Evolutionary conservation across 2,329 filamentous ascomycete species (phyloP).

Genomic region (Sporothrix schenckii): DNA sequence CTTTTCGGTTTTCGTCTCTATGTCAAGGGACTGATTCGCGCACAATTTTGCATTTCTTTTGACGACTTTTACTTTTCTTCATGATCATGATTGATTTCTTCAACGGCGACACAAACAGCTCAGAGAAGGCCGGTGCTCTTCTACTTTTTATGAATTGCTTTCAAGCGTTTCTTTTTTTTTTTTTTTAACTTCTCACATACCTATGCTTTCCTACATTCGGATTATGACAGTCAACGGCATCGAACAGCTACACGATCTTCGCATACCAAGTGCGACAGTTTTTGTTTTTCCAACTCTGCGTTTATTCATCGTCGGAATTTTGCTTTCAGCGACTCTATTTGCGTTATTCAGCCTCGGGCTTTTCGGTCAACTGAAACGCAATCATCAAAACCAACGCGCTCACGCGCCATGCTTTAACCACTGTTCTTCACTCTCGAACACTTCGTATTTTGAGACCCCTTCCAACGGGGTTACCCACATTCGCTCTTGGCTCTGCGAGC

Average conservation of each 20-base stretch:
- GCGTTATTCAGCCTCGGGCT: no score
- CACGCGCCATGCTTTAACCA: conserved; percentile 24
- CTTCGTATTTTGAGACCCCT: not conserved
- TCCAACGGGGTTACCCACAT: conserved; percentile 20
- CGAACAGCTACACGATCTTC: conserved; percentile 31
- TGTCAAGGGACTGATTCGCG: not conserved
- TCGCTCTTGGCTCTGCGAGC: conserved; percentile 25
- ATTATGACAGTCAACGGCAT: conserved; percentile 31
- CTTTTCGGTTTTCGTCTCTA: not conserved
- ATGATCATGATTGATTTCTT: conserved; percentile 28
- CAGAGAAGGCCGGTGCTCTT: conserved; percentile 14
- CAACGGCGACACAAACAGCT: conserved; percentile 22
- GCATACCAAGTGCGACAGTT: conserved; percentile 24
- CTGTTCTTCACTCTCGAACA: conserved; percentile 9
- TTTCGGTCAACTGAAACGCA: conserved; percentile 10
- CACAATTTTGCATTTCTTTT: conserved; percentile 34
- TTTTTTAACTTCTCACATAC: not conserved
- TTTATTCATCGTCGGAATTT: not conserved
- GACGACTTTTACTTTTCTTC: conserved; percentile 37
- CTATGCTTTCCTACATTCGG: conserved; percentile 4
- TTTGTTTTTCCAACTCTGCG: not conserved
- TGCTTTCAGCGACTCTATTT: not conserved
- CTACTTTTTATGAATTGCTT: not conserved
- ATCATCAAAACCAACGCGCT: conserved; percentile 23
- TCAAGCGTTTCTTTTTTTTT: not conserved